Evolutionary conservation across 805 yeast genomes (phyloP), one percentile per base, ranked within the genome.

Genomic region (Cyberlindnera galapagoensis): DNA sequence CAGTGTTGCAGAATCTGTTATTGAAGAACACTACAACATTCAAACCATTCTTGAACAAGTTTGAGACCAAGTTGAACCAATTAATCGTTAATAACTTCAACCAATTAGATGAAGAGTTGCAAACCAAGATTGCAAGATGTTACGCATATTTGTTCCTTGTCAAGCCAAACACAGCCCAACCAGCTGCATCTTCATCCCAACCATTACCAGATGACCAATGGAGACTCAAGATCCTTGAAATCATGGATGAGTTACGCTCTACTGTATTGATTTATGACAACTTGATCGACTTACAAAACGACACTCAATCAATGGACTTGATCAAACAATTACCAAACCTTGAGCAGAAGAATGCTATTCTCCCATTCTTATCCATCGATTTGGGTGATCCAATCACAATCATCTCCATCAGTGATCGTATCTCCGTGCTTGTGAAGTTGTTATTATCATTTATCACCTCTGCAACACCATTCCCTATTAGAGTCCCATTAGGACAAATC

Each of bases 11-110:
- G 38, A 59, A 54, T 20, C 49, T 79, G 17, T 59, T 80, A 21
- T 52, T 57, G 24, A 60, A 69, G 35, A 81, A 85, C 48, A 70
- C 94, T 2, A 82, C 92, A 2, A 80, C 94, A 2, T 83, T 84
- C 51, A 72, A 88, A 54, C 94, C 95, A 10, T 79, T 67, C 58
- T 80, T 80, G 5, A 69, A 74, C 36, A 79, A 76, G 45, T 74
- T 71, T 42, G 75, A 76, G 44, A 54, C 51, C 9, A 67, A 62
- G 19, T 55, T 77, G 19, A 37, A 60, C 8, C 44, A 42, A 6
- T 49, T 71, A 37, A 54, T 66, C 23, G 49, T 38, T 7, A 37
- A 41, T 23, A 58, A 52, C 47, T 68, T 59, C 44, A 49, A 51
- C 11, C 60, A 52, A 29, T 62, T 67, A 39, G 68, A 73, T 19